Base-by-base conservation (phyloP, 1,284 basidiomycete species). In the Anthracocystis setariae region DNA sequence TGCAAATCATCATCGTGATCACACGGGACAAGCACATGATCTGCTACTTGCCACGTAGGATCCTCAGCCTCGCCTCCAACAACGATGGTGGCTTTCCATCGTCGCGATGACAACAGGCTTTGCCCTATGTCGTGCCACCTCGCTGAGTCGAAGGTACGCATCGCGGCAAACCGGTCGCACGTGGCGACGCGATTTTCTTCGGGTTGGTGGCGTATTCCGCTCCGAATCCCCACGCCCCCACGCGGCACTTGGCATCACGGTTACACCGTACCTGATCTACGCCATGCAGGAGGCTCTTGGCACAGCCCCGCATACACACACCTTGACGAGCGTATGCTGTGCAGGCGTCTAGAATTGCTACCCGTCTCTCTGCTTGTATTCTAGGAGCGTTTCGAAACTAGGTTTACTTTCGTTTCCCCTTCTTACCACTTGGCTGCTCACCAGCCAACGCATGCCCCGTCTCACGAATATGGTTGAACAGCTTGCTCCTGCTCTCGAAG, bases 391-490 rank as follows among this genome's bases (percentile, higher is more conserved):
- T n/a, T n/a, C 20, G 13, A 42, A 18, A 18, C 20, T 13, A 21
- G 21, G 2, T 13, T 37, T 46, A 63, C 53, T 44, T 61, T 10
- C 57, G 43, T 15, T 33, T 46, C 2, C 55, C 59, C 33, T 63
- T 72, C 45, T 63, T 60, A 8, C 47, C 54, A 8, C 44, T 40
- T 5, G 46, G 38, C 46, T 66, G 54, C 10, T 59, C 59, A 25
- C 55, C 62, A 10, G 88, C 89, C 25, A 87, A 78, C 1, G 91
- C 91, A 83, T 95, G 93, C 0, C 90, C 91, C 7, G 87, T 88
- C 42, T 88, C 87, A 35, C 86, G 87, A 74, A 94, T 88, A 82
- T 92, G 92, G 33, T 83, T 84, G 77, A 95, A 95, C 12, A 95
- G 84, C 78, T 90, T 91, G 1, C 91, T 92, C 64, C 89, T 89